Percentiles rank a stretch among this genome's conserved stretches.
Conservation (phyloP, 2,329 filamentous ascomycete species). For the Bipolaris cookei region DNA sequence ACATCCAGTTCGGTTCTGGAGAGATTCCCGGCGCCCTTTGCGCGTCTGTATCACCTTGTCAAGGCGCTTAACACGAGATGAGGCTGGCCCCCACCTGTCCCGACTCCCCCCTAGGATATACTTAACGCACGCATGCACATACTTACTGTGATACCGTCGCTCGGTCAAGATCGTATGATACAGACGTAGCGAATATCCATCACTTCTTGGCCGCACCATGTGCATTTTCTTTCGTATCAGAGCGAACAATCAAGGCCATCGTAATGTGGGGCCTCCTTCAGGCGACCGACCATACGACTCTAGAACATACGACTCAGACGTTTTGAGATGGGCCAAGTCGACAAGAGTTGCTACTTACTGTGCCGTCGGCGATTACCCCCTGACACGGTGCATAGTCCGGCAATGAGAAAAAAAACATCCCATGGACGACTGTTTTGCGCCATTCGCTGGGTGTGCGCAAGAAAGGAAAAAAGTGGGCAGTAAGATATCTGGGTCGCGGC, state of each 20-base stretch:
- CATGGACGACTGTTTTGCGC: constrained; percentile 4
- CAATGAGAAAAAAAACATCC: constrained; percentile 1
- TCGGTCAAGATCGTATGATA: constrained; percentile 14
- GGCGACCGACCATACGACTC: constrained; percentile 6
- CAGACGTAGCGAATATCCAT: constrained; percentile 7
- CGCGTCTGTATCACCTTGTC: constrained; percentile 6
- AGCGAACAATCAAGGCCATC: constrained; percentile 6
- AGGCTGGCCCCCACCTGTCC: constrained; percentile 7
- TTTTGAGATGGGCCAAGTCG: constrained; percentile 10
- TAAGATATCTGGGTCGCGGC: constrained; percentile 9
- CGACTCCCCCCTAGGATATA: background rate
- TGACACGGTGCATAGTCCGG: constrained; percentile 11
- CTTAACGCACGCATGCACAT: background rate
- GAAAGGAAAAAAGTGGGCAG: constrained; percentile 2
- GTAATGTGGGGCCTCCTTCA: constrained; percentile 19
- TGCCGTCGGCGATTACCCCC: constrained; percentile 14
- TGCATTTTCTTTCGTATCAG: constrained; percentile 9
- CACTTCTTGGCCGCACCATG: constrained; percentile 9
- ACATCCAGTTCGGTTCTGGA: constrained; percentile 5
- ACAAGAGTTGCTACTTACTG: constrained; percentile 8
- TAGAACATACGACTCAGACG: constrained; percentile 17
- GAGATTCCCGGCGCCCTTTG: constrained; percentile 4
- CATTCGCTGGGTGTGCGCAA: constrained; percentile 1
- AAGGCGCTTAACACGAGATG: background rate
- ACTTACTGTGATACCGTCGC: background rate